These are phyloP conservation scores for Haberlea rhodopensis DNA, from an alignment of 257 asterid species.

Conservation along the genomic window DNA sequence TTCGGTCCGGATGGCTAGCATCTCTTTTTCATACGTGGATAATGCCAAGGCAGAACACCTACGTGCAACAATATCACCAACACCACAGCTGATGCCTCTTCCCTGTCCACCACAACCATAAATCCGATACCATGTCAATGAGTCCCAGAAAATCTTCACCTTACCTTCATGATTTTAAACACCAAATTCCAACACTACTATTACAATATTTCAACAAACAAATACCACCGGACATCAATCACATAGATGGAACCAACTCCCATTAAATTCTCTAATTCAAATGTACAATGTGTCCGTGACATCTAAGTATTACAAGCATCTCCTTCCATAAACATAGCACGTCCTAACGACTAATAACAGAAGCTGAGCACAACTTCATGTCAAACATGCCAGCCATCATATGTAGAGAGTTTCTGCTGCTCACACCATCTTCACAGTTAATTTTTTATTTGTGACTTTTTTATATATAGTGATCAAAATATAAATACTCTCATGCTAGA, in stretches of 20 bases:
- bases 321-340: constrained; percentile 22
- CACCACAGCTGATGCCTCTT: constrained; percentile 70
- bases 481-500: neutral
- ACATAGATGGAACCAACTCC: constrained; percentile 27
- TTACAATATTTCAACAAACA: constrained; percentile 32
- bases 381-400: constrained; percentile 18
- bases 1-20: too few relatives aligned
- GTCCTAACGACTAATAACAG: constrained; percentile 11
- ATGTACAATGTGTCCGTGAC: constrained; percentile 7
- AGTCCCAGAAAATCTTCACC: constrained; percentile 50
- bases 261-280: constrained; percentile 20
- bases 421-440: constrained; percentile 5
- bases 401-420: constrained; percentile 4
- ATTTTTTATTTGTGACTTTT: neutral
- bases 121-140: constrained; percentile 77
- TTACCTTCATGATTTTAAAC: constrained; percentile 39
- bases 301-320: constrained; percentile 22
- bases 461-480: neutral
- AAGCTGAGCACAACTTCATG: constrained; percentile 19
- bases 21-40: too few relatives aligned
- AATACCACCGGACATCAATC: constrained; percentile 38
- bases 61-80: constrained; percentile 50
- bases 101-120: constrained; percentile 99
- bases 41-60: too few relatives aligned
- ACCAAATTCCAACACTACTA: constrained; percentile 50